phyloP scores from a whole-genome alignment of 805 yeast species.

The Saccharomycopsis capsularis region DNA sequence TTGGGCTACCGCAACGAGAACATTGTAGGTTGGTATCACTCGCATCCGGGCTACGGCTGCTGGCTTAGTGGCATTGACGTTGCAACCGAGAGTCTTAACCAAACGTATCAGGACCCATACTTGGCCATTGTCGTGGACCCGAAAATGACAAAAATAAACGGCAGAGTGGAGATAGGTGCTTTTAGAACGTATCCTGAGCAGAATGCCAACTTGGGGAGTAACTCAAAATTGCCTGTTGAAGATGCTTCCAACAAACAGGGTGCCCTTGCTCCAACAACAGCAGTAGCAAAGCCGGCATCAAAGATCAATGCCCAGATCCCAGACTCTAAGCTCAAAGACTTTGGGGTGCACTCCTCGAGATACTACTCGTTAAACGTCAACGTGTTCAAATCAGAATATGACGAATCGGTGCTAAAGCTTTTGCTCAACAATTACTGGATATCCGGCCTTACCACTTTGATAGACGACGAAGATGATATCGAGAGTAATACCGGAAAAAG shows the following conservation, averaged over 20 bases:
- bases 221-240: no score
- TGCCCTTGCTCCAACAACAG: not conserved
- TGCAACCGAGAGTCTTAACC: slow-evolving; percentile 78
- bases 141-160: slow-evolving; percentile 51
- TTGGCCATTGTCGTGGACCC: slow-evolving; percentile 88
- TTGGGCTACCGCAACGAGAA: slow-evolving; percentile 48
- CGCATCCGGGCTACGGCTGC: slow-evolving; percentile 96
- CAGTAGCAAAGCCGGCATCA: no score
- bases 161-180: slow-evolving; percentile 78
- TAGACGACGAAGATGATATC: slow-evolving; percentile 1
- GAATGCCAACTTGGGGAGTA: slow-evolving; percentile 3
- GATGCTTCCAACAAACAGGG: not conserved
- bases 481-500: no score
- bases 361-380: slow-evolving; percentile 63
- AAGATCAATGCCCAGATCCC: slow-evolving; percentile 39
- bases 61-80: slow-evolving; percentile 95
- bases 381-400: slow-evolving; percentile 48
- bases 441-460: slow-evolving; percentile 28
- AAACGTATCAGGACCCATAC: slow-evolving; percentile 85
- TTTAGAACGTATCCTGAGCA: slow-evolving; percentile 61
- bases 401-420: slow-evolving; percentile 38
- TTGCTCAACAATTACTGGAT: slow-evolving; percentile 44
- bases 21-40: slow-evolving; percentile 96
- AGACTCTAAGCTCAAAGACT: slow-evolving; percentile 48
- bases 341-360: slow-evolving; percentile 61